phyloP scores from a whole-genome alignment of 2,329 filamentous ascomycete genomes.

The Cadophora sp. region DNA sequence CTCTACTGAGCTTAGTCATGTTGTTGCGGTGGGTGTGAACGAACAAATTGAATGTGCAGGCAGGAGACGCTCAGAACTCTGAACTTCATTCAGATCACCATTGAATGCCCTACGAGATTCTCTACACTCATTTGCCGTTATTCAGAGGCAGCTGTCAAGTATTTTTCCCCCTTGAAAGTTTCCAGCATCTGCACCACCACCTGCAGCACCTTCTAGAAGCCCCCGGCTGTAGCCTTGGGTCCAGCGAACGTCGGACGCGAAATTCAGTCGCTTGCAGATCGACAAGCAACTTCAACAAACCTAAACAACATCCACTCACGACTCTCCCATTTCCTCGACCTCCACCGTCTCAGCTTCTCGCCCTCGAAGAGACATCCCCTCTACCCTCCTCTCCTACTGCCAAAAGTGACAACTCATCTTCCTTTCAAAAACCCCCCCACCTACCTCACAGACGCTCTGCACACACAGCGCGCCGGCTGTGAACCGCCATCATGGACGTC shows the following conservation, averaged over 20 bases:
- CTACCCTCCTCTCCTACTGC: neutral
- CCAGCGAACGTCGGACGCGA: conserved; percentile 14
- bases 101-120: conserved; percentile 27
- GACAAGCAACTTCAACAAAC: conserved; percentile 34
- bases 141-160: conserved; percentile 21
- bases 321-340: conserved; percentile 24
- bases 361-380: conserved; percentile 24
- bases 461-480: conserved; percentile 39
- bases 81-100: neutral
- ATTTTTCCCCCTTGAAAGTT: conserved; percentile 28
- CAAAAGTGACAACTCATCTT: conserved; percentile 25
- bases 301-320: conserved; percentile 30
- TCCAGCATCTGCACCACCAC: conserved; percentile 21
- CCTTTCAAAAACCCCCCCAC: conserved; percentile 16
- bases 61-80: neutral
- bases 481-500: conserved; percentile 80
- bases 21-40: conserved; percentile 6
- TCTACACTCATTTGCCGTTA: conserved; percentile 36
- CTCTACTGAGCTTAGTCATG: conserved; percentile 1
- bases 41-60: conserved; percentile 12
- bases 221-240: conserved; percentile 30
- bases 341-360: conserved; percentile 28
- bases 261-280: conserved; percentile 39
- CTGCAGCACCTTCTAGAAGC: conserved; percentile 32
- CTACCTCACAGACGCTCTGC: conserved; percentile 27